Conservation (phyloP, 73 alveolate genomes). For the Stentor coeruleus region DNA sequence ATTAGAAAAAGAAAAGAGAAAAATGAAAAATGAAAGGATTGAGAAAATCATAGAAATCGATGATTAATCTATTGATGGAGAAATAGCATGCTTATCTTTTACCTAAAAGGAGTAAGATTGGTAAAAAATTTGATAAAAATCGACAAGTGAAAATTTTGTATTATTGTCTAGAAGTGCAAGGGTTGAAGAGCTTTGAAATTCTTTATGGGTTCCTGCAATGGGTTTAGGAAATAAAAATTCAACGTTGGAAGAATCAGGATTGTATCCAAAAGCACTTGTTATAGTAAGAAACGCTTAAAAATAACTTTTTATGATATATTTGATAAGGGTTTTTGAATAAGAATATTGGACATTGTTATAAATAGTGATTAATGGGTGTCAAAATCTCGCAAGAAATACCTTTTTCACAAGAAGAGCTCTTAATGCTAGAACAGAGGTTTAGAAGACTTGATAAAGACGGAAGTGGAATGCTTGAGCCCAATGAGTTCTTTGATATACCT, state of each 20-base stretch:
- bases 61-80: too few relatives aligned
- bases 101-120: not conserved
- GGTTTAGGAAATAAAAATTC: not conserved
- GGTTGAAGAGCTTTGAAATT: not conserved
- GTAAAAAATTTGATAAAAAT: not conserved
- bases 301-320: too few relatives aligned
- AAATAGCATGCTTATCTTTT: too few relatives aligned
- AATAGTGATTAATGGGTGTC: too few relatives aligned
- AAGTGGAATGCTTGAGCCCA: conserved; percentile 90
- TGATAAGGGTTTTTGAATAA: too few relatives aligned
- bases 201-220: not conserved
- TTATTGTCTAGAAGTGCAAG: not conserved
- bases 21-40: not conserved
- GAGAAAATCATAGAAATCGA: too few relatives aligned
- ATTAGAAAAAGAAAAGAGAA: not conserved
- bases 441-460: conserved; percentile 80
- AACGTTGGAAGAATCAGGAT: conserved; percentile 3
- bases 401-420: too few relatives aligned
- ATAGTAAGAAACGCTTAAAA: not conserved
- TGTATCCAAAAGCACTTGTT: conserved; percentile 14
- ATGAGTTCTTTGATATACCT: conserved; percentile 93
- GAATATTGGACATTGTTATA: too few relatives aligned
- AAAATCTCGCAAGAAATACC: too few relatives aligned
- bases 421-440: too few relatives aligned
- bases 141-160: not conserved